Conservation (phyloP, 805 yeast species). For the Cyberlindnera mycetangii region DNA sequence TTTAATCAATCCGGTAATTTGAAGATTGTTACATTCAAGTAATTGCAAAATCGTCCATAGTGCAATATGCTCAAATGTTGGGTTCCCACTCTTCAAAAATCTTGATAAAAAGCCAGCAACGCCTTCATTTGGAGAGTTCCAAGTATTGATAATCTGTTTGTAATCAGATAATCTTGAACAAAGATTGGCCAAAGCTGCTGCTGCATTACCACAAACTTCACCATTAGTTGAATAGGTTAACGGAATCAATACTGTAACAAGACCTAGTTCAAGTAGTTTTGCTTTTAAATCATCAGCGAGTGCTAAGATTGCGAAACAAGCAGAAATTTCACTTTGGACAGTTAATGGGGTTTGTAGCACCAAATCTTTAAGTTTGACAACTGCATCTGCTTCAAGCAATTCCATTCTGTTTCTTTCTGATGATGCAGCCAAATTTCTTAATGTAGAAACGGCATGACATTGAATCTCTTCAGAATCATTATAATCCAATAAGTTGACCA, state of each 20-base stretch:
- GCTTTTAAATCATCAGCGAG: slow-evolving; percentile 92
- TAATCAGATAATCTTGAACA: slow-evolving; percentile 89
- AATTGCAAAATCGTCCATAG: slow-evolving; percentile 94
- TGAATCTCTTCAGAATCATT: slow-evolving; percentile 93
- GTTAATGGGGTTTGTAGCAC: slow-evolving; percentile 83
- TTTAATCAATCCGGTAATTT: slow-evolving; percentile 52
- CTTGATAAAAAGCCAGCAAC: slow-evolving; percentile 77
- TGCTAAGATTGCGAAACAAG: slow-evolving; percentile 95
- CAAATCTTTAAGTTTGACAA: slow-evolving; percentile 84
- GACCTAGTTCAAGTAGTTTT: slow-evolving; percentile 76
- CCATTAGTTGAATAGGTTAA: slow-evolving; percentile 82
- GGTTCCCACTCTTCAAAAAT: slow-evolving; percentile 78
- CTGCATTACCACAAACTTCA: slow-evolving; percentile 97
- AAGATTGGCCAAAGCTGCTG: slow-evolving; percentile 95
- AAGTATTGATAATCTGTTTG: slow-evolving; percentile 69
- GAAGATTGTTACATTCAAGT: slow-evolving; percentile 77
- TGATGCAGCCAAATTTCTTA: slow-evolving; percentile 94
- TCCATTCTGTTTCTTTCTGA: slow-evolving; percentile 91
- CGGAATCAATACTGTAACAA: slow-evolving; percentile 86
- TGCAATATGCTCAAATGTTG: slow-evolving; percentile 97
- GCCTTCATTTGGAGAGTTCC: slow-evolving; percentile 82
- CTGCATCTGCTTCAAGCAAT: slow-evolving; percentile 92
- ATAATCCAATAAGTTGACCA: slow-evolving; percentile 80
- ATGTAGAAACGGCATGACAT: slow-evolving; percentile 96
- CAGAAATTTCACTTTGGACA: slow-evolving; percentile 94